Base-by-base conservation (phyloP, 129 eudicot species). In the Tagetes patula region DNA sequence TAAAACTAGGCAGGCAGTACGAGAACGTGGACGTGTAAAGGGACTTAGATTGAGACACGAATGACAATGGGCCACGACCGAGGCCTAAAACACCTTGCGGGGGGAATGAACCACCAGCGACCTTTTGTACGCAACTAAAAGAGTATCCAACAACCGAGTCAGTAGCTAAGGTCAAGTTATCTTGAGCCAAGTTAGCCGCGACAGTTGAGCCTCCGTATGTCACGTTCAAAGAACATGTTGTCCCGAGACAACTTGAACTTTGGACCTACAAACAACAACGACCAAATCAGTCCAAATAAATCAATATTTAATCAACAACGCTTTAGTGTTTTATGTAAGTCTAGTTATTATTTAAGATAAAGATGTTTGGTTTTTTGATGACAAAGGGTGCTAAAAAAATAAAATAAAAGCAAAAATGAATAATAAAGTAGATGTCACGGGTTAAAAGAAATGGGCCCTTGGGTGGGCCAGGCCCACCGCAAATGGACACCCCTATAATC, bases 41-140 rank as follows among this genome's bases (percentile, higher is more conserved):
- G 68, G 80, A 77, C 34, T 83, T 72, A 12, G 96, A 76, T 81
- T 93, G 98, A 39, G 96, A 82, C 49, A 87, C 64, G 5, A 93
- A 77, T 1, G 98, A 93, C 41, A 86, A 33, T 4, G 98, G 92
- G 58, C 98, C 98, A 56, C 97, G 96, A 42, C 97, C 99, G 36
- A 95, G 82, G 33, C 99, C 99, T 79, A 95, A 53, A 38, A 95
- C 84, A 0, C 99, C 99, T 60, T 95, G 99, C 2, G 96, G 96
- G 0, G 97, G 99, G 45, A 83, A 59, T 1, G 99, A 90, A 54
- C 74, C 77, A 1, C 97, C 97, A 6, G 84, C 72, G 54, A 81
- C 70, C 43, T 78, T 81, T 12, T 49, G 50, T 27, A 95, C 76
- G 83, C 97, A 90, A 1, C 96, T 88, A 53, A 95, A 95, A 48